These are phyloP conservation scores for Cladophialophora immunda DNA, from an alignment of 2,329 filamentous ascomycete species.

Conservation along the genomic window DNA sequence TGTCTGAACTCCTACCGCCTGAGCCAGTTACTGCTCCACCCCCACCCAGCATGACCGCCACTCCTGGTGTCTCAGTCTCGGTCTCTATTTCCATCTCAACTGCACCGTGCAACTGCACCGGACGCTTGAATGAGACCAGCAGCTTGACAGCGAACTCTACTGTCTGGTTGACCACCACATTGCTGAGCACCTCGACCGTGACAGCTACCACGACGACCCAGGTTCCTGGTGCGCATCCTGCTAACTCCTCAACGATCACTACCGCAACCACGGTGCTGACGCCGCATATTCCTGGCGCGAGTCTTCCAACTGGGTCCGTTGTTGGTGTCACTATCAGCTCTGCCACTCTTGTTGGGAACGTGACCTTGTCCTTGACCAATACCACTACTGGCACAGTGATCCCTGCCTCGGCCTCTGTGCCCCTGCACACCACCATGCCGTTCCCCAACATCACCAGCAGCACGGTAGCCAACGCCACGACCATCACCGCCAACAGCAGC, in stretches of 20 bases:
- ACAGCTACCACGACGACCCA: conserved; percentile 5
- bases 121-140: background rate
- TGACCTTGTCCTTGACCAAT: background rate
- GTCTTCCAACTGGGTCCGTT: background rate
- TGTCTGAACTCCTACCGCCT: background rate
- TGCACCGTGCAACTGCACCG: background rate
- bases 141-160: background rate
- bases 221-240: background rate
- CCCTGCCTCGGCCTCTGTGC: background rate
- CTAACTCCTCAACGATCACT: background rate
- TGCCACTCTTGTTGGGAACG: background rate
- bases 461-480: background rate
- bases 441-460: conserved; percentile 7
- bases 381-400: background rate
- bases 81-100: background rate
- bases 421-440: conserved; percentile 1
- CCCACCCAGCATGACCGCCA: background rate
- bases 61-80: background rate
- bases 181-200: conserved; percentile 7
- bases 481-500: conserved; percentile 4
- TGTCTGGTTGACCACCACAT: conserved; percentile 9
- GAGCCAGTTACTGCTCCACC: background rate
- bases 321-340: background rate
- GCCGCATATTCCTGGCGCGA: background rate
- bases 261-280: background rate